Percentiles rank a stretch among this genome's conserved stretches.
These are phyloP conservation scores for Coemansia sp. DNA, from an alignment of 192 early-diverging fungal genomes.

Conservation along the genomic window DNA sequence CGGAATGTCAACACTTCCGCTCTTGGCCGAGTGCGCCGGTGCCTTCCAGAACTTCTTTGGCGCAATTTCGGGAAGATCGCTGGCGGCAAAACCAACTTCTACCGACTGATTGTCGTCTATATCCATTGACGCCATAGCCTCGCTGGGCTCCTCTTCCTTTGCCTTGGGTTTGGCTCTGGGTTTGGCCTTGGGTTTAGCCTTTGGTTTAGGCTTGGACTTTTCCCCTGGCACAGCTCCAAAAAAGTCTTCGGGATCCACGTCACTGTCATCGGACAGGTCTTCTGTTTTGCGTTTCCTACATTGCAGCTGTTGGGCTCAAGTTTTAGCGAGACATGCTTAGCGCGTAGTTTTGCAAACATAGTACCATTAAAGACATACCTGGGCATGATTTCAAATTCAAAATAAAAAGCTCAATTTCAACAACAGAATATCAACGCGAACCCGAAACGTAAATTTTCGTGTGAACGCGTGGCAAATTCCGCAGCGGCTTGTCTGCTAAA, in stretches of 20 bases:
- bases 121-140: conserved; percentile 12
- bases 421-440: not conserved
- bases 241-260: conserved; percentile 33
- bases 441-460: not conserved
- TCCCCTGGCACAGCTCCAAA: conserved; percentile 14
- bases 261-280: conserved; percentile 10
- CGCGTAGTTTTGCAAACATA: not conserved
- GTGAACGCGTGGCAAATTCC: not conserved
- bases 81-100: conserved; percentile 33
- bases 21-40: conserved; percentile 26
- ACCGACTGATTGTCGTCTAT: conserved; percentile 5
- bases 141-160: not conserved
- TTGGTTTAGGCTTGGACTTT: conserved; percentile 12
- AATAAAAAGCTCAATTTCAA: not conserved
- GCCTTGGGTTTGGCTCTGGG: conserved; percentile 13
- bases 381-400: conserved; percentile 2
- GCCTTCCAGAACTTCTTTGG: conserved; percentile 30
- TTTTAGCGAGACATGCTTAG: not conserved
- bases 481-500: not conserved
- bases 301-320: not conserved
- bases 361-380: not conserved
- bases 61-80: conserved; percentile 30
- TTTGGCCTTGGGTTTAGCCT: not conserved
- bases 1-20: conserved; percentile 69
- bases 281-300: conserved; percentile 27